These are phyloP conservation scores for Arthrinium puccinioides DNA, from an alignment of 2,329 filamentous ascomycete species.

Conservation along the genomic window DNA sequence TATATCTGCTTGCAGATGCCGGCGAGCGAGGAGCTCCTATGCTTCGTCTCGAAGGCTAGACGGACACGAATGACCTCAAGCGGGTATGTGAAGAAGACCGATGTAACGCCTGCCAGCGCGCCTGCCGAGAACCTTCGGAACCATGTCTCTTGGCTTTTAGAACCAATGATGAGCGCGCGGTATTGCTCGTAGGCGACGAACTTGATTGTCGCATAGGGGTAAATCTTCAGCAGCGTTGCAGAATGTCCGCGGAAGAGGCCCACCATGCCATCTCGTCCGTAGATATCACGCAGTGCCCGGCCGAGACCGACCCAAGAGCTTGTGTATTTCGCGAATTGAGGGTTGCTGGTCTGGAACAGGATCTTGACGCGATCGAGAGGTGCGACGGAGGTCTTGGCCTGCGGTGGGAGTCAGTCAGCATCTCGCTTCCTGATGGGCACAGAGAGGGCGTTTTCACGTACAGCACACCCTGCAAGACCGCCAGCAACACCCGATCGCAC, in stretches of 20 bases:
- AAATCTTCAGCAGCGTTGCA: slow-evolving; percentile 87
- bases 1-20: slow-evolving; percentile 84
- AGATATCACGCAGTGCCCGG: slow-evolving; percentile 79
- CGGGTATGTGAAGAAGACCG: slow-evolving; percentile 94
- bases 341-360: slow-evolving; percentile 92
- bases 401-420: slow-evolving; percentile 5
- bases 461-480: slow-evolving; percentile 84
- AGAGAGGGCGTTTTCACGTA: slow-evolving; percentile 38
- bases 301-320: slow-evolving; percentile 80
- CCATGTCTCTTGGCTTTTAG: slow-evolving; percentile 66
- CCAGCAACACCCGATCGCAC: slow-evolving; percentile 79
- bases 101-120: slow-evolving; percentile 73
- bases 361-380: slow-evolving; percentile 98
- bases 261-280: slow-evolving; percentile 60
- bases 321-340: slow-evolving; percentile 87
- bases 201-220: slow-evolving; percentile 96
- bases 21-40: slow-evolving; percentile 61
- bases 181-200: slow-evolving; percentile 98
- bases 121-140: slow-evolving; percentile 68
- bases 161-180: slow-evolving; percentile 67
- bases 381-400: slow-evolving; percentile 94
- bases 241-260: slow-evolving; percentile 93
- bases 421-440: neutral
- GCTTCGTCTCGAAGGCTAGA: slow-evolving; percentile 87
- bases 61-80: slow-evolving; percentile 89